Base-by-base conservation (phyloP, 2,329 filamentous ascomycete species). In the Trichoderma lentiforme region DNA sequence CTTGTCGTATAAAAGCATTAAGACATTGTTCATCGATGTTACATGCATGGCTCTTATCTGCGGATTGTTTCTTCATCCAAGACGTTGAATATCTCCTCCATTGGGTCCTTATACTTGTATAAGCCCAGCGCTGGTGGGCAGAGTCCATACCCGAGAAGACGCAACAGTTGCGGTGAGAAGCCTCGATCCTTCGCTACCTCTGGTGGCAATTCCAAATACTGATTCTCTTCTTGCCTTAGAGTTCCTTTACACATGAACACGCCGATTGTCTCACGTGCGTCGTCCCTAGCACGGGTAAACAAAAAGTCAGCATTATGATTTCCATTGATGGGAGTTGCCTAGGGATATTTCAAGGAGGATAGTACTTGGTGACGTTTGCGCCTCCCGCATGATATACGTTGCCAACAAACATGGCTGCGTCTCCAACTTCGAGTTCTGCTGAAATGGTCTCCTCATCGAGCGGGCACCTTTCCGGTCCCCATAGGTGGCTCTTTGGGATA, bases 361-460 rank as follows among this genome's bases (percentile, higher is more conserved):
- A 12, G 36, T 76, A 76, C 74, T 74, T 78, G 30, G 76, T 81
- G 12, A 73, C 73, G 70, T 84, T 84, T 9, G 77, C 77, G 1
- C 83, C 82, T 2, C 82, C 82, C 1, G 80, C 83, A 53, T 84
- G 82, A 65, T 83, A 83, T 14, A 80, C 72, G 24, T 81, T 81
- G 1, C 82, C 82, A 0, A 83, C 68, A 51, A 84, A 82, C 28
- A 83, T 79, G 36, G 81, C 76, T 6, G 82, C 80, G 47, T 83
- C 82, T 1, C 82, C 82, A 6, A 79, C 74, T n/a, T 83, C 79
- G 15, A 84, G 76, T 64, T 83, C 81, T 1, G 81, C 82, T 0
- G 81, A 78, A 2, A 82, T 75, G 1, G 82, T 80, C 61, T 84
- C 83, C 9, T 82, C 77, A 26, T 80, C 77, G 11, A 78, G 72